A percentile compares a stretch with the other conserved stretches of the same genome.
Evolutionary conservation across 129 eudicot species (phyloP).

Genomic region (Chrysanthemum makinoi): DNA sequence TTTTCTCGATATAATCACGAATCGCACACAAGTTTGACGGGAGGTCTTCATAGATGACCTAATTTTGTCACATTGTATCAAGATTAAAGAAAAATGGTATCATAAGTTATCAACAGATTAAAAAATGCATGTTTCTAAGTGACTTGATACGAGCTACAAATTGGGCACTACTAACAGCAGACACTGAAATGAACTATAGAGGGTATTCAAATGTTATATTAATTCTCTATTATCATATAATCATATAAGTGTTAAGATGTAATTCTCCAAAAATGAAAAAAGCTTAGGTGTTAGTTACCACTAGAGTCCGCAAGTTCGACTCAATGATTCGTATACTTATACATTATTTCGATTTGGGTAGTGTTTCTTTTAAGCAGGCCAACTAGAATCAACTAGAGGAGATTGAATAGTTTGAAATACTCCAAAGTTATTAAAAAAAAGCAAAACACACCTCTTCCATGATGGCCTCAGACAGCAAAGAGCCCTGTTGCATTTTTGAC

Average conservation of each 20-base stretch:
- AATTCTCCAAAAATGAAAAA: slow-evolving; percentile 13
- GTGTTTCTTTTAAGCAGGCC: background rate
- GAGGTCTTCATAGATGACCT: slow-evolving; percentile 97
- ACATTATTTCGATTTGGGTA: background rate
- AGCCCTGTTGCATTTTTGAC: slow-evolving; percentile 83
- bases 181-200: slow-evolving; percentile 6
- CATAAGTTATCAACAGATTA: slow-evolving; percentile 2
- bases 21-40: slow-evolving; percentile 95
- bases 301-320: background rate
- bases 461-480: slow-evolving; percentile 94
- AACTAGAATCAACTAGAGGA: background rate
- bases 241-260: background rate
- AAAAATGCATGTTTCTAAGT: slow-evolving; percentile 2
- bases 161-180: slow-evolving; percentile 14
- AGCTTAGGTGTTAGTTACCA: slow-evolving; percentile 16
- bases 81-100: slow-evolving; percentile 6
- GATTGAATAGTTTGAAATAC: slow-evolving; percentile 3
- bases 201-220: background rate
- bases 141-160: background rate
- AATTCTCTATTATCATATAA: slow-evolving; percentile 1
- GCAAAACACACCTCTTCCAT: slow-evolving; percentile 80
- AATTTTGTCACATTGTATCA: slow-evolving; percentile 8
- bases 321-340: background rate
- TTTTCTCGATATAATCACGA: slow-evolving; percentile 77
- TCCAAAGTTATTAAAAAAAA: slow-evolving; percentile 6